Conservation (phyloP, 192 early-diverging fungal species). For the Coemansia sp. region DNA sequence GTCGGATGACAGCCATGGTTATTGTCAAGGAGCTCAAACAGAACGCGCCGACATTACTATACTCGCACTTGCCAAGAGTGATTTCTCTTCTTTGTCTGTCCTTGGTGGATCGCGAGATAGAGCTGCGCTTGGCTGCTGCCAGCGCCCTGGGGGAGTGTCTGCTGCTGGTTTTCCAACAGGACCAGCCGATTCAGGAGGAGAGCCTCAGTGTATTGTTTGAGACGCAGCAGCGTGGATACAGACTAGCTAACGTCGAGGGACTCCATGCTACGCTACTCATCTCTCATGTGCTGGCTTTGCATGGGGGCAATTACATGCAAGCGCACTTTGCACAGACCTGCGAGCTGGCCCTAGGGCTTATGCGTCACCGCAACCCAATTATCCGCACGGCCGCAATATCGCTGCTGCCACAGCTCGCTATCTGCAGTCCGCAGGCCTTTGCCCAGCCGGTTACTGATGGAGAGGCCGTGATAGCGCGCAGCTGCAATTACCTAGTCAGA, state of each 20-base stretch:
- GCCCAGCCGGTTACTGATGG: slow-evolving; percentile 38
- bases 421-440: slow-evolving; percentile 77
- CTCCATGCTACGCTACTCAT: slow-evolving; percentile 88
- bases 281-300: slow-evolving; percentile 75
- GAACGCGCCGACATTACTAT: slow-evolving; percentile 71
- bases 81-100: slow-evolving; percentile 75
- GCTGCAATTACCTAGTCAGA: slow-evolving; percentile 75
- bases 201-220: slow-evolving; percentile 79
- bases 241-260: slow-evolving; percentile 70
- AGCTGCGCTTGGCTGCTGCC: slow-evolving; percentile 86
- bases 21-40: slow-evolving; percentile 34
- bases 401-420: slow-evolving; percentile 82
- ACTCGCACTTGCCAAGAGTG: slow-evolving; percentile 78
- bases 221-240: slow-evolving; percentile 76
- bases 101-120: slow-evolving; percentile 77
- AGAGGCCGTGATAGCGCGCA: slow-evolving; percentile 68
- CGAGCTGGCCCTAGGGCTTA: slow-evolving; percentile 76
- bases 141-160: slow-evolving; percentile 82
- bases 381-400: slow-evolving; percentile 83
- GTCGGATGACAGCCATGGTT: slow-evolving; percentile 37
- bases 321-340: slow-evolving; percentile 74
- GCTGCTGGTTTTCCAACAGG: slow-evolving; percentile 60
- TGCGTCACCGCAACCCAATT: slow-evolving; percentile 76
- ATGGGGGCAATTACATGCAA: slow-evolving; percentile 87
- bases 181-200: slow-evolving; percentile 70